phyloP scores from a whole-genome alignment of 768 basidiomycete genomes.

The Leccinellum rugosiceps region DNA sequence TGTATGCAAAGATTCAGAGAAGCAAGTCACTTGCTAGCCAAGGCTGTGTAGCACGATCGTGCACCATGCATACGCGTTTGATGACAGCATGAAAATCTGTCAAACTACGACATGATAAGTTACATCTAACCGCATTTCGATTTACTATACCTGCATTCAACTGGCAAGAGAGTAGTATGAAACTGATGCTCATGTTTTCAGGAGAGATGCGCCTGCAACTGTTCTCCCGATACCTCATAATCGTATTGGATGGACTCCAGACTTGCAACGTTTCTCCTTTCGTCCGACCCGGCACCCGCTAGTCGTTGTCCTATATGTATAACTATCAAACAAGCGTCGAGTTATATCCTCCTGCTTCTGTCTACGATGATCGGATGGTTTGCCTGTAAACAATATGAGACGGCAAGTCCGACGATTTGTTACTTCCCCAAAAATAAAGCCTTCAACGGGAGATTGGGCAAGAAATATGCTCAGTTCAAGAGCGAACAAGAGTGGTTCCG shows the following conservation, averaged over 20 bases:
- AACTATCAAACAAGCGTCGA: not conserved
- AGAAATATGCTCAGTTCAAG: too few relatives aligned
- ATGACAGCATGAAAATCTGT: not conserved
- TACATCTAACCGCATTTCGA: too few relatives aligned
- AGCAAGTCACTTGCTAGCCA: too few relatives aligned
- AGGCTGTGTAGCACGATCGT: not conserved
- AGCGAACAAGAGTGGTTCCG: too few relatives aligned
- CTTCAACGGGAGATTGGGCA: too few relatives aligned
- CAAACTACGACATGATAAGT: not conserved
- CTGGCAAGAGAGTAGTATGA: too few relatives aligned
- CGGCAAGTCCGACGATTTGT: not conserved
- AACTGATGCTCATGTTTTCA: not conserved
- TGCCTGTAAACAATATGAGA: not conserved
- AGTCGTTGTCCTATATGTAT: not conserved
- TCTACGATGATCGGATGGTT: not conserved
- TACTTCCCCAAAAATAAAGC: too few relatives aligned
- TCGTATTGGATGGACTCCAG: not conserved
- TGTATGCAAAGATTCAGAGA: not conserved
- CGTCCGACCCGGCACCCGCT: not conserved
- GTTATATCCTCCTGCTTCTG: not conserved
- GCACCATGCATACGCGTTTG: not conserved
- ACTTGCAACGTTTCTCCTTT: not conserved
- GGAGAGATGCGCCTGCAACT: not conserved
- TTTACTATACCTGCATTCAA: not conserved
- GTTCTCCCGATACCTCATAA: not conserved